Base-by-base conservation (phyloP, 306 rosid species). In the Canavalia gladiata region DNA sequence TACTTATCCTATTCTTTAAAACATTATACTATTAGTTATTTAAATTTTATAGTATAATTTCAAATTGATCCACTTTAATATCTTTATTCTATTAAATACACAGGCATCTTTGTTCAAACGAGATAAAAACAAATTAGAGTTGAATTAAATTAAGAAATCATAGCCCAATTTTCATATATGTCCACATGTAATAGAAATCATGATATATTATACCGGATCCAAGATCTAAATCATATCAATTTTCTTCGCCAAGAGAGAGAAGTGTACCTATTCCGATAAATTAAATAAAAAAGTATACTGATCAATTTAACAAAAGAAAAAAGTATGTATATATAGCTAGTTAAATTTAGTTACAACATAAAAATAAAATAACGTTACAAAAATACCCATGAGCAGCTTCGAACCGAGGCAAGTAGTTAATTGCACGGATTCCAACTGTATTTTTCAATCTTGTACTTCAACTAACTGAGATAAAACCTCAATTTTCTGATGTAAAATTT, bases 151-250 rank as follows among this genome's bases (percentile, higher is more conserved):
- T 65, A 51, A 29, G 30, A 47, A 52, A 72, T 50, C 52, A 18
- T 58, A 0, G 30, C 67, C 74, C 59, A 9, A 68, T 30, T 58
- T 65, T 25, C 31, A 11, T 11, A 1, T 18, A 6, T 18, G 73
- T 25, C 8, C 28, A 8, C 30, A 37, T 9, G 49, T 52, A 7
- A 49, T 1, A 49, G 31, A 50, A 76, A 37, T 35, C 45, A 13
- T 30, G 33, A 29, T 10, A 52, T 9, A 8, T 67, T n/a, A 8
- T 68, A 64, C 49, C 34, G 41, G 68, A 81, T 63, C 59, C 84
- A 73, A 65, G 68, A 74, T 74, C 74, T 74, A 29, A n/a, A 81
- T 72, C 55, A 56, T 43, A 46, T 43, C 41, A 47, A 11, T 50
- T 47, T 47, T 49, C 64, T 47, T 70, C 50, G 2, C 13, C 18